phyloP scores from a whole-genome alignment of 2,329 filamentous ascomycete genomes.

The Fusarium chaquense region DNA sequence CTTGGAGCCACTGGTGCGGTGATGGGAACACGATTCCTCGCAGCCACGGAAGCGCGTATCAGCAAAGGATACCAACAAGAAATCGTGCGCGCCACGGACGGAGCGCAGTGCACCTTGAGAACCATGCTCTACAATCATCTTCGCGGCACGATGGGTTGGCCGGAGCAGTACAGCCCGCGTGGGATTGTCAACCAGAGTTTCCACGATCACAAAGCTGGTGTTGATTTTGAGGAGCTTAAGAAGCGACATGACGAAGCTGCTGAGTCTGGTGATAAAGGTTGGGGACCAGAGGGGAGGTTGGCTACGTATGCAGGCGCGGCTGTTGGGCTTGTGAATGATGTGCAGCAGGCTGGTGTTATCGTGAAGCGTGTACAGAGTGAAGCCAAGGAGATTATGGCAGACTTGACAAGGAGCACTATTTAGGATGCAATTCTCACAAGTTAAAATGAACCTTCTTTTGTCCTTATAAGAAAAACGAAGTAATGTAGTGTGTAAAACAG shows the following conservation, averaged over 20 bases:
- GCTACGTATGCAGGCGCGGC: conserved; percentile 63
- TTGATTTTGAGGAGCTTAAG: conserved; percentile 60
- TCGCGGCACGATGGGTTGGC: conserved; percentile 57
- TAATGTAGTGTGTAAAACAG: background rate
- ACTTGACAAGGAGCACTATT: background rate
- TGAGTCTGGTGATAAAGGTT: conserved; percentile 57
- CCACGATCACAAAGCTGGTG: conserved; percentile 52
- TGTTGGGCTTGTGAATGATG: conserved; percentile 58
- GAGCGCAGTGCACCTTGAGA: conserved; percentile 55
- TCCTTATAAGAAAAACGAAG: background rate
- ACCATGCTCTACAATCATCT: conserved; percentile 60
- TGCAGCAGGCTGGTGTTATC: conserved; percentile 56
- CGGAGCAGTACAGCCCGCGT: conserved; percentile 55
- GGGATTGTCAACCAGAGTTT: conserved; percentile 56
- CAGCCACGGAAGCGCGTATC: conserved; percentile 57
- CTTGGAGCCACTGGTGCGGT: conserved; percentile 66
- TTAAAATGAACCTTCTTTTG: background rate
- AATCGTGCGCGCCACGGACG: conserved; percentile 56
- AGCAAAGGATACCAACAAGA: conserved; percentile 58
- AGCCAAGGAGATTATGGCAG: conserved; percentile 30
- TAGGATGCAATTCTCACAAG: background rate
- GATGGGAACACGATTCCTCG: conserved; percentile 74
- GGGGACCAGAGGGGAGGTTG: conserved; percentile 61
- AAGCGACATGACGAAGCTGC: conserved; percentile 52
- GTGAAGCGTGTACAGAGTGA: conserved; percentile 51